These are phyloP conservation scores for Globisporangium heterothallicum DNA, from an alignment of 352 stramenopile species.

Conservation along the genomic window DNA sequence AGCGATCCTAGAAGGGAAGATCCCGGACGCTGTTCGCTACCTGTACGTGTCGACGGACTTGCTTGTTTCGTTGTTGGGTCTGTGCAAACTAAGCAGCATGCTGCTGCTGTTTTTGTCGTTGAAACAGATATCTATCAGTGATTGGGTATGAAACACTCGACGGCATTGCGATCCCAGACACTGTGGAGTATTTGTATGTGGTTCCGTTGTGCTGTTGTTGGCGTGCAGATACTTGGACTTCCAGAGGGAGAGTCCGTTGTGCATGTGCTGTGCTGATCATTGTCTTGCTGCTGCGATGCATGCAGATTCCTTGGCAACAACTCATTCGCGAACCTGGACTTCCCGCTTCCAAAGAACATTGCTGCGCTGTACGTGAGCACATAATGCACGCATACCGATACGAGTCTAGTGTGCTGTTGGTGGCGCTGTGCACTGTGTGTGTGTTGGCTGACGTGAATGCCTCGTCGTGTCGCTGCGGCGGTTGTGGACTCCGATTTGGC, in stretches of 20 bases:
- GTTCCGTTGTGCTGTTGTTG: neutral
- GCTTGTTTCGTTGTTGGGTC: too few relatives aligned
- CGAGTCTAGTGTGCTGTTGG: neutral
- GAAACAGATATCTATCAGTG: neutral
- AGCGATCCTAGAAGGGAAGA: neutral
- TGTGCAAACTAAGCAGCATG: too few relatives aligned
- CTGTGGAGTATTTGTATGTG: neutral
- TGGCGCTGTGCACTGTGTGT: too few relatives aligned
- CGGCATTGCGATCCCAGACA: neutral
- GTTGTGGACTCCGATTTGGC: too few relatives aligned
- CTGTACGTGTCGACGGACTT: too few relatives aligned
- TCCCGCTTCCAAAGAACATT: neutral
- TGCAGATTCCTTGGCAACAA: constrained; percentile 1
- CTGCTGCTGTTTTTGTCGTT: neutral
- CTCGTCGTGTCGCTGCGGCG: too few relatives aligned
- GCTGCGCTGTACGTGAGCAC: neutral
- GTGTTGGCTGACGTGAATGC: too few relatives aligned
- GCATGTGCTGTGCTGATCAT: neutral
- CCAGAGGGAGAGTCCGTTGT: neutral
- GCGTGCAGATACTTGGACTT: neutral
- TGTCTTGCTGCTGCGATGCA: neutral
- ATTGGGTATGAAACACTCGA: neutral
- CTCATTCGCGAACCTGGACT: neutral
- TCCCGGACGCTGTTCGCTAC: neutral
- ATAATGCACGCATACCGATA: too few relatives aligned